Percentiles rank a stretch among this genome's conserved stretches.
phyloP scores from a whole-genome alignment of 1,284 basidiomycete species.

The Laetiporus sulphureus region DNA sequence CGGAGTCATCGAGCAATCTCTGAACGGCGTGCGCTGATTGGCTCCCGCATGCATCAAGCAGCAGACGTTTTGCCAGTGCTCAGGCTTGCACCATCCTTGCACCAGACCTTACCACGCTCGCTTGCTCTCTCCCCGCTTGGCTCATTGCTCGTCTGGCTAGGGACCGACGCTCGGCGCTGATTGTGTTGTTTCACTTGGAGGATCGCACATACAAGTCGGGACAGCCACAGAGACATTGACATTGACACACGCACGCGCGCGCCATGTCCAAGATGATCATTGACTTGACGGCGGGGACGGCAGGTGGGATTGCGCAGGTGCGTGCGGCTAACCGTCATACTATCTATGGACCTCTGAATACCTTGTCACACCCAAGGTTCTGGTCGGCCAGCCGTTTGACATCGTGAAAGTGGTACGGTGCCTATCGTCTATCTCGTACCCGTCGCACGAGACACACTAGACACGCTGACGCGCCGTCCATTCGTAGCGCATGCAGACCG shows the following conservation, averaged over 20 bases:
- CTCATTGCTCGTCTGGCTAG: too few species aligned
- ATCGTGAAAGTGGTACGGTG: slow-evolving; percentile 88
- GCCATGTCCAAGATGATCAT: slow-evolving; percentile 54
- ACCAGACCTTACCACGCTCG: too few species aligned
- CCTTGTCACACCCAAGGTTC: slow-evolving; percentile 41
- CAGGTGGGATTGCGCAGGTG: slow-evolving; percentile 87
- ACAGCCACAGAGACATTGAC: too few species aligned
- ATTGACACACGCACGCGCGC: too few species aligned
- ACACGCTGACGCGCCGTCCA: slow-evolving; percentile 9
- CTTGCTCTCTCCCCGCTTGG: too few species aligned
- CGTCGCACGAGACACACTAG: not conserved
- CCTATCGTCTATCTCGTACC: not conserved
- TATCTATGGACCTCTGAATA: slow-evolving; percentile 3
- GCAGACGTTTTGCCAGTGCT: too few species aligned
- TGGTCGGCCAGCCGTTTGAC: slow-evolving; percentile 95
- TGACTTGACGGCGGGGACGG: slow-evolving; percentile 81
- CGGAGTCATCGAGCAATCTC: not conserved
- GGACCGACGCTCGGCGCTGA: too few species aligned
- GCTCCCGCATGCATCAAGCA: not conserved
- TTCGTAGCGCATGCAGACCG: slow-evolving; percentile 83
- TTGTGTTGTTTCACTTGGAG: too few species aligned
- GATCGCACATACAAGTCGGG: too few species aligned
- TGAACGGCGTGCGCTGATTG: slow-evolving; percentile 4
- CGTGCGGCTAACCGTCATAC: slow-evolving; percentile 10
- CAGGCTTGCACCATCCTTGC: too few species aligned